Conservation (phyloP, 176 grass and related monocot genomes). For the Avena insularis region DNA sequence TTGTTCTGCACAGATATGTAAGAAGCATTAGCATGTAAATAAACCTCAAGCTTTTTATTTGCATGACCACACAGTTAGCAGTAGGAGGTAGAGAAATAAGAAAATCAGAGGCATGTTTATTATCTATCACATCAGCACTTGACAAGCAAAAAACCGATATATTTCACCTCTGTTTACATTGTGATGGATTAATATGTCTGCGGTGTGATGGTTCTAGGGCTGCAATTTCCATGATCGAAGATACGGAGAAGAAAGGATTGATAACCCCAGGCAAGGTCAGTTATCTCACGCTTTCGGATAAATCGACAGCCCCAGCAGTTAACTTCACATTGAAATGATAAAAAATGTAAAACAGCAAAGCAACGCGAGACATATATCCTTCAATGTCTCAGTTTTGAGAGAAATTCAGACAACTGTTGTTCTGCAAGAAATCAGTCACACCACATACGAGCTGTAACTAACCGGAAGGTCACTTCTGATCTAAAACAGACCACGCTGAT, state of each 20-base stretch:
- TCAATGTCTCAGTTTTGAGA: background rate
- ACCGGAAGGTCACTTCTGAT: background rate
- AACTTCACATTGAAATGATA: background rate
- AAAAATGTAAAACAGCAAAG: background rate
- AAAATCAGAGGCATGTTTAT: background rate
- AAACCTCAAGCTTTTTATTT: background rate
- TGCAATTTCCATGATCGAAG: conserved; percentile 86
- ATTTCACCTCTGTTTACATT: background rate
- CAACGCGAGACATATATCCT: background rate
- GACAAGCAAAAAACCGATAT: background rate
- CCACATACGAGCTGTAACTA: background rate
- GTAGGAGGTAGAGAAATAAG: background rate
- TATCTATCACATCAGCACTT: background rate
- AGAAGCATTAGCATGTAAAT: background rate
- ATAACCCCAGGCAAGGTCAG: conserved; percentile 92
- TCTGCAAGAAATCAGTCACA: background rate
- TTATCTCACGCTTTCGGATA: background rate
- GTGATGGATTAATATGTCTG: background rate
- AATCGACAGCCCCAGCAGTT: background rate
- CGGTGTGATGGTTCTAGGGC: conserved; percentile 46
- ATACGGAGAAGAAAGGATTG: conserved; percentile 80
- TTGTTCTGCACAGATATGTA: background rate
- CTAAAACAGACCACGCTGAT: conserved; percentile 76
- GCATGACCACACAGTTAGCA: background rate
- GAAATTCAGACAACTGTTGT: conserved; percentile 9